Conservation (phyloP, 768 basidiomycete genomes). For the Russula brevipes region DNA sequence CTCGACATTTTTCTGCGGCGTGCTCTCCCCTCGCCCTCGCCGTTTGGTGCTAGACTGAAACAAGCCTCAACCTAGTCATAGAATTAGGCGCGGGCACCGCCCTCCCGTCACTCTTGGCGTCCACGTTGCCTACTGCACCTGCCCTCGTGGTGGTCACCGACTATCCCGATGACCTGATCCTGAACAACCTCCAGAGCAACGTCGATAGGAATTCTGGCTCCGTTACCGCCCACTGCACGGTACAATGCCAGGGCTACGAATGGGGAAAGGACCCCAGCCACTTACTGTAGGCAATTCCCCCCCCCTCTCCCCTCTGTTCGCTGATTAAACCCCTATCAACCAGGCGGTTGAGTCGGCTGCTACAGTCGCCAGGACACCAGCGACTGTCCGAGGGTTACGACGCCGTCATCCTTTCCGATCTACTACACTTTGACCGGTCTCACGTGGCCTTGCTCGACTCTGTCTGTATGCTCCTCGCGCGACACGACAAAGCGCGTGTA, state of each 20-base stretch:
- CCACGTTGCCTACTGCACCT: conserved; percentile 40
- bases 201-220: conserved; percentile 43
- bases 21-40: background rate
- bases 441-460: conserved; percentile 54
- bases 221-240: conserved; percentile 37
- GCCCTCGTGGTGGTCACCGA: conserved; percentile 58
- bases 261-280: conserved; percentile 53
- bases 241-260: conserved; percentile 50
- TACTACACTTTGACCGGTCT: conserved; percentile 61
- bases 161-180: conserved; percentile 59
- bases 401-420: conserved; percentile 61
- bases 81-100: conserved; percentile 69
- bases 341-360: conserved; percentile 1
- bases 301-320: conserved; percentile 12
- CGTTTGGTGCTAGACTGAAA: no score
- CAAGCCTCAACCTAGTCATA: conserved; percentile 40
- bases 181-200: conserved; percentile 52
- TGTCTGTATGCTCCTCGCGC: conserved; percentile 44
- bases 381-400: conserved; percentile 41
- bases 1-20: background rate
- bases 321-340: conserved; percentile 7
- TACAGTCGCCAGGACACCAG: background rate
- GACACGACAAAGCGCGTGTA: conserved; percentile 37
- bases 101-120: conserved; percentile 57
- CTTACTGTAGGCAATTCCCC: conserved; percentile 42